phyloP scores from a whole-genome alignment of 2,329 filamentous ascomycete genomes.

The Lecanicillium sp. region DNA sequence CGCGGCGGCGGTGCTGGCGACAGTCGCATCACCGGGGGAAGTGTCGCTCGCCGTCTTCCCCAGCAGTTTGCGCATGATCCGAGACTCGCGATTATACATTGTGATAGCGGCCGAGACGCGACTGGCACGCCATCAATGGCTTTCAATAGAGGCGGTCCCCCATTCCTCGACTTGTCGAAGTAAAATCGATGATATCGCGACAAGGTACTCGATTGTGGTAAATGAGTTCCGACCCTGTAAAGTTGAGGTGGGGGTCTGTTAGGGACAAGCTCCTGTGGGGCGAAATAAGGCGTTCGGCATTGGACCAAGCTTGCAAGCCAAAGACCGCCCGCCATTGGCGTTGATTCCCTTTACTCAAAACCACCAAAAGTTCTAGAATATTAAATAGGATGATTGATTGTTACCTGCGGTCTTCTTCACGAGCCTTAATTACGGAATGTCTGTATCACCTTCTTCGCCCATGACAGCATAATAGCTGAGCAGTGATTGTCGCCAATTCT shows the following conservation, averaged over 20 bases:
- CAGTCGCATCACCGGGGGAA: constrained; percentile 37
- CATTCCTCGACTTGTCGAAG: constrained; percentile 4
- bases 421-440: too few species aligned
- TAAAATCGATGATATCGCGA: constrained; percentile 1
- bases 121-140: constrained; percentile 29
- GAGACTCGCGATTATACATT: constrained; percentile 49
- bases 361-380: too few species aligned
- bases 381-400: too few species aligned
- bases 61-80: constrained; percentile 56
- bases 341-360: background rate
- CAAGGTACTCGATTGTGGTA: background rate
- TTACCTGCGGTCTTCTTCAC: too few species aligned
- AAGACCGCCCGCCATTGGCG: background rate
- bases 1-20: constrained; percentile 40
- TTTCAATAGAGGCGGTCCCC: background rate
- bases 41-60: constrained; percentile 47
- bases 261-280: constrained; percentile 4
- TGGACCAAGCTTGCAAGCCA: background rate
- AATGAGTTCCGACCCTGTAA: constrained; percentile 1
- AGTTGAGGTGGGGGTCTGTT: constrained; percentile 3
- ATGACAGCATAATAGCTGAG: too few species aligned
- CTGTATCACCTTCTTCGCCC: too few species aligned
- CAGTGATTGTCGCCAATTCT: too few species aligned
- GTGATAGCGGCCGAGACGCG: constrained; percentile 23
- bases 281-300: background rate